Evolutionary conservation across 2,329 filamentous ascomycete genomes (phyloP), one percentile per base, ranked within the genome.

Genomic region (Acephala macrosclerotiorum): DNA sequence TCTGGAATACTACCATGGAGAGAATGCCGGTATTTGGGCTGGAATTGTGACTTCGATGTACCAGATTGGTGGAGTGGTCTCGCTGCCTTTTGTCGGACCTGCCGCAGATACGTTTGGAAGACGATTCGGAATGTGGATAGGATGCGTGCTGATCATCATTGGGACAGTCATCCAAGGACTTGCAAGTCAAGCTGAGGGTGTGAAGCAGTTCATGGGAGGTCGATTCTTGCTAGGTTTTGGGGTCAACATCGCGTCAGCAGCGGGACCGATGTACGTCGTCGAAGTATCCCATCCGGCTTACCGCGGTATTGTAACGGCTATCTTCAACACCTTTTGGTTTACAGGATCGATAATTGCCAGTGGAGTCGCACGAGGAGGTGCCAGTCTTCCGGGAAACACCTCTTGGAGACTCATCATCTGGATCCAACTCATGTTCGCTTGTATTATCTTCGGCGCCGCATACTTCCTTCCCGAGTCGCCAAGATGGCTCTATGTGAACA

Each of bases 391-490:
- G 2, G 75, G 73, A 1, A 68, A 75, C 9, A 66, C 76, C 6
- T 80, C 79, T 6, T 89, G 86, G 86, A 79, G 81, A 49, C 79
- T 87, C 18, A 84, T 86, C 1, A 77, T 87, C 35, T 84, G 83
- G 78, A 71, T 82, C 4, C 82, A 84, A 67, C 70, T 81, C 56
- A 75, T 83, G 61, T 82, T 80, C 53, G 76, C 80, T 3, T 75
- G 75, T 1, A 70, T 87, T 29, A 82, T 87, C 51, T 77, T 82
- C 9, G 26, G 82, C 14, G 79, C 80, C 25, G 79, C 83, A 3
- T 86, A 82, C 63, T 81, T 88, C 68, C 78, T 89, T 0, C 88
- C 88, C 0, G 88, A 90, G 71, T 88, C 85, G 2, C 88, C 88
- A 1, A 78, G 88, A 64, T 90, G 87, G 87, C 79, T 89, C 25